Evolutionary conservation across 768 basidiomycete genomes (phyloP), one percentile per base, ranked within the genome.

Genomic region (Lactarius akahatsu): DNA sequence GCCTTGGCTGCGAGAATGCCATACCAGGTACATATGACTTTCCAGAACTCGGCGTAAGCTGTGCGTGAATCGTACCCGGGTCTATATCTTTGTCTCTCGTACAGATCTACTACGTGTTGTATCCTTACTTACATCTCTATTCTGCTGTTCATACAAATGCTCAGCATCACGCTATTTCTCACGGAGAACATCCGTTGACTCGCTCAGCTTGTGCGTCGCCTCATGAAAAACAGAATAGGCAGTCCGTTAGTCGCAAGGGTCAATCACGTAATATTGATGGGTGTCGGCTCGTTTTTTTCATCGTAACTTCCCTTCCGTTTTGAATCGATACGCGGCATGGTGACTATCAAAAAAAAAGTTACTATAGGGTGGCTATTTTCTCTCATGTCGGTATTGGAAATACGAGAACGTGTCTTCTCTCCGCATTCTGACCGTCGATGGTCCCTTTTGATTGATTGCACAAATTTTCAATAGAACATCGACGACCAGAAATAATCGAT

Each of bases 11-110:
- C 65, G 72, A 72, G 20, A 70, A 65, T 43, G 80, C 81, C 23
- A 73, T 84, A 61, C 82, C 82, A 26, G 83, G 83, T 2, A 76
- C 67, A 20, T 84, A 84, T 64, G 75, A 77, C 50, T 84, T 84
- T 68, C 80, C 78, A 23, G 69, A 73, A 9, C 64, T 71, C 43
- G 75, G 73, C 18, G 71, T 79, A 26, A 69, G 47, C 61, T 81
- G 80, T 71, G 74, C 74, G 18, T 80, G 72, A 71, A 23, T 18
- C 9, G 36, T 58, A 30, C 34, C 50, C 16, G 9, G 58, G 15
- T 7, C 34, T 11, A n/a, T 16, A 11, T 43, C 28, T 32, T 34
- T 43, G 16, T 36, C 41, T 59, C 32, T 54, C 41, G 26, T 58
- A 61, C 45, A 50, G n/a, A 41, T 36, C 34, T 36, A 36, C 10